Conservation (phyloP, 257 asterid species). For the Primulina huaijiensis region DNA sequence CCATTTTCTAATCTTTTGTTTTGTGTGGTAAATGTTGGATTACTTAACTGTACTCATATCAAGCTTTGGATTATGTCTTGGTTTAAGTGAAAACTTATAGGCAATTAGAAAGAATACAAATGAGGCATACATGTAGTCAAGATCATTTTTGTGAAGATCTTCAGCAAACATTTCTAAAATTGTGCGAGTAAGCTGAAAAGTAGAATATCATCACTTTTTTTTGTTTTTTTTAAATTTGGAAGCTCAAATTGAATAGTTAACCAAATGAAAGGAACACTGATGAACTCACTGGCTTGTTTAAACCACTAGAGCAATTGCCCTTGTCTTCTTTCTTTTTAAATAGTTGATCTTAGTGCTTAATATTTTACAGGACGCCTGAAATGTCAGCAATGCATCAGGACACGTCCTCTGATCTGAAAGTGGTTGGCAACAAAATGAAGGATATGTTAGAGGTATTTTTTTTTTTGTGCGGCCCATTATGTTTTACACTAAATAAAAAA, state of each 20-base stretch:
- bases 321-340: background rate
- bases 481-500: background rate
- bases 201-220: no score
- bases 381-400: slow-evolving; percentile 97
- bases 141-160: no score
- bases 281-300: background rate
- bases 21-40: no score
- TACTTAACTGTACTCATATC: no score
- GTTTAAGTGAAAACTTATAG: no score
- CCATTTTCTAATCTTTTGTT: no score
- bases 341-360: background rate
- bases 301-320: background rate
- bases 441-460: slow-evolving; percentile 56
- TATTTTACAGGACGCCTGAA: slow-evolving; percentile 71
- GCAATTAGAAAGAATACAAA: no score
- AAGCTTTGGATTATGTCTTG: no score
- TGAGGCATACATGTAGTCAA: background rate
- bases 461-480: background rate
- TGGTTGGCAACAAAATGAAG: slow-evolving; percentile 61
- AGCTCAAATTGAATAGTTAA: no score
- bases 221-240: no score
- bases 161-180: background rate
- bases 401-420: slow-evolving; percentile 62
- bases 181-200: no score
- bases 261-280: no score